Evolutionary conservation across 2,329 filamentous ascomycete genomes (phyloP), one percentile per base, ranked within the genome.

Genomic region (Hymenoscyphus albidus): DNA sequence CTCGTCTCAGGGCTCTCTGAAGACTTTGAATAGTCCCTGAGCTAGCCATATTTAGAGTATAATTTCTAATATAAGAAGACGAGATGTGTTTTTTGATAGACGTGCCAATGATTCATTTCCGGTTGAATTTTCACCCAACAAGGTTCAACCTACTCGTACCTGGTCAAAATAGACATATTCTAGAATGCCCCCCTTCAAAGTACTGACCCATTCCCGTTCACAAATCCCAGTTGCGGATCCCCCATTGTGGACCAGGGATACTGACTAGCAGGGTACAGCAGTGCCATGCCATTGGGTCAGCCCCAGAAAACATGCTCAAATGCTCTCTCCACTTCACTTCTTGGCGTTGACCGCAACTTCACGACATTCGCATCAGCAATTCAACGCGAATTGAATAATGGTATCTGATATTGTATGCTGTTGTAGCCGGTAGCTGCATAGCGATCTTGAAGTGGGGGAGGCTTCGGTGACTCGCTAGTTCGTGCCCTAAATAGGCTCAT

Each of bases 261-360:
- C 1, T 10, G 3, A 12, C 18, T 22, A 27, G 44, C 44, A 54
- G 7, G 48, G 48, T 22, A 22, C 2, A 54, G 13, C 35, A 6
- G 35, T 5, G 22, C 27, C 27, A 27, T 27, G 27, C 27, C 22
- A 1, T 54, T n/a, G 48, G 48, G 48, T 54, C 18, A 51, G n/a
- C 4, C 44, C n/a, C 16, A 27, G 18, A 62, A 68, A 68, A 66
- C 64, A 42, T 66, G 64, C 66, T 68, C 66, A 68, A 66, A 62
- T 58, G 18, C 54, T 62, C 66, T 68, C 65, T 58, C 35, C 65
- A 40, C 58, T 10, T 35, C 48, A 58, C 3, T n/a, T 40, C 62
- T 67, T 67, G 65, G 62, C 62, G 40, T 40, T 58, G 22, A 61
- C 57, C 60, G 51, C 44, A 65, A 16, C 44, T 40, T 32, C 39